Base-by-base conservation (phyloP, 257 asterid species). In the Leonotis leonurus region DNA sequence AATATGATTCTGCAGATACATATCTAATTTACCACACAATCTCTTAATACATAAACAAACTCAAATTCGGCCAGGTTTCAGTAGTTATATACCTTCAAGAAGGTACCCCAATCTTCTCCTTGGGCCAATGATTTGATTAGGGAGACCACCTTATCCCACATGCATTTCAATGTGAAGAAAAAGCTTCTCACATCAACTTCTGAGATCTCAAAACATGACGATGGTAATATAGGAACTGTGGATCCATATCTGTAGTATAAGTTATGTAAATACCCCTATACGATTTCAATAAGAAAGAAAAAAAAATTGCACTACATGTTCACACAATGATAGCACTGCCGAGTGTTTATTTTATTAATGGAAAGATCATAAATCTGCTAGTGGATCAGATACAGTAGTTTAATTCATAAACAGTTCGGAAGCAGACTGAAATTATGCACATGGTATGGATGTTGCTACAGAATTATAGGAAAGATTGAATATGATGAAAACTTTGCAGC, bases 21-120 rank as follows among this genome's bases (percentile, higher is more conserved):
- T 36, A 21, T 26, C 27, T 58, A 43, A 35, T 54, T 41, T 27
- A 46, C 32, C 44, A 41, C 12, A 26, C 12, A 40, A 46, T 62
- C 44, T 35, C 25, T 35, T 37, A 45, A 57, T 49, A 18, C 21
- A 8, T 46, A 43, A 56, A 40, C 39, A 24, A 63, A 21, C 32
- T 39, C 25, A 32, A 35, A 20, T 17, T 21, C 39, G 18, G 59
- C 50, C 51, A 45, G 32, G 60, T 61, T 43, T 70, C 33, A 60
- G 33, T 57, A 26, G 58, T 45, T 40, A 30, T 52, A 33, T 73
- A 88, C 99, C 94, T 74, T 80, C 37, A 93, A 69, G 77, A 93
- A 89, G 70, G 83, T 77, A 59, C 44, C 58, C 97, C 96, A 93
- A 54, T 87, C 95, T 74, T 84, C 88, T 73, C 95, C 97, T 54